Evolutionary conservation across 345 rosid species (phyloP).

Genomic region (Sisymbrium irio): DNA sequence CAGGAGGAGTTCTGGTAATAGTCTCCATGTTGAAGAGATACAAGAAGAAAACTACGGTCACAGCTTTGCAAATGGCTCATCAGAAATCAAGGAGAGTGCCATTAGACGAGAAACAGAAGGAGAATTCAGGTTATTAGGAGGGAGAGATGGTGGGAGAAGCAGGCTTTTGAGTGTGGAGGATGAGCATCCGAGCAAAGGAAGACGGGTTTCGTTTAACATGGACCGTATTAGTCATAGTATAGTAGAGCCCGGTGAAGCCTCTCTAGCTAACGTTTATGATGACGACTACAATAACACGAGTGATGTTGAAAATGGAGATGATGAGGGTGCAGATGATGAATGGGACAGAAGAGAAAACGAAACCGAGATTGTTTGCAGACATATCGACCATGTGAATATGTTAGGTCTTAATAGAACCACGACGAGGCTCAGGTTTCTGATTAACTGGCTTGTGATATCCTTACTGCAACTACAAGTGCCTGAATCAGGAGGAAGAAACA

Average conservation of each 20-base stretch:
- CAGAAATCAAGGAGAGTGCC: conserved; percentile 82
- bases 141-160: conserved; percentile 67
- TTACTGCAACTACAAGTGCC: conserved; percentile 69
- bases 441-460: conserved; percentile 87
- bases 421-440: conserved; percentile 62
- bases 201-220: conserved; percentile 79
- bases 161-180: conserved; percentile 75
- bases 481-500: conserved; percentile 37
- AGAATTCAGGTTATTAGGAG: conserved; percentile 81
- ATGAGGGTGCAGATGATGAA: conserved; percentile 58
- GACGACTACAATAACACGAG: conserved; percentile 45
- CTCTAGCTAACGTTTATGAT: conserved; percentile 42
- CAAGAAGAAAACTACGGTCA: conserved; percentile 52
- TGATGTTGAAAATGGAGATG: conserved; percentile 38
- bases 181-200: conserved; percentile 72
- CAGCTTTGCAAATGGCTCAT: conserved; percentile 28
- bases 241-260: conserved; percentile 58
- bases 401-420: conserved; percentile 82
- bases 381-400: conserved; percentile 72
- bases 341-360: conserved; percentile 76
- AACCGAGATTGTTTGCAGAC: conserved; percentile 69
- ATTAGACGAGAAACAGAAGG: conserved; percentile 96
- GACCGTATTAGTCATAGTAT: conserved; percentile 48
- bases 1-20: conserved; percentile 27
- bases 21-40: conserved; percentile 46